Evolutionary conservation across 1,284 basidiomycete genomes (phyloP), one percentile per base, ranked within the genome.

Genomic region (Ceratobasidium sp.): DNA sequence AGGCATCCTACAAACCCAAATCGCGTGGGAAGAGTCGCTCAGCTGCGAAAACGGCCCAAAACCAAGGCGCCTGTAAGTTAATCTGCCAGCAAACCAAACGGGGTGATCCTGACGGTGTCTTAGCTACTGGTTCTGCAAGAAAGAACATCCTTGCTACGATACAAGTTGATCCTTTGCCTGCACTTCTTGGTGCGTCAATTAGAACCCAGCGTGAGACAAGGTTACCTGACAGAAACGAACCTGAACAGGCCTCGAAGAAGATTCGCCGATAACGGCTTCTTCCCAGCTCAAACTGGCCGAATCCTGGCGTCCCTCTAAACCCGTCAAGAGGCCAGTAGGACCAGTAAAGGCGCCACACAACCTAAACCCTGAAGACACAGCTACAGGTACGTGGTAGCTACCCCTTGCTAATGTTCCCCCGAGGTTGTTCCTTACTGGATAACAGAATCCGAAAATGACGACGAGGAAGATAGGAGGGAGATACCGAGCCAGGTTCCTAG

Each of bases 401-500:
- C 24, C 11, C 11, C 51, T 31, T 45, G 41, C 15, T 1, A 1
- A 17, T 36, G 4, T 41, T 11, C 36, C 36, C 11, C 36, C 36
- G 36, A 41, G 36, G 11, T 41, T 41, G 27, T n/a, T 47, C 4
- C 56, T 69, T 22, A 67, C 47, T 33, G 31, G 8, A 27, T 29
- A 24, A 19, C 50, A 75, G 74, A 75, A 36, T 71, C 74, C 47
- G 74, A 66, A 45, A 64, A 57, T 47, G 74, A 75, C n/a, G 57
- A 64, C 17, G 56, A 53, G 17, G 47, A 47, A 8, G 29, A 33
- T 64, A 7, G 24, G 19, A 29, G 14, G 6, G 24, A 17, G 24
- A 64, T 22, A 31, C 5, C 24, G 4, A 41, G 69, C n/a, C 29
- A 50, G 19, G 31, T 72, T 17, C 69, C 41, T 15, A 47, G 69